phyloP scores from a whole-genome alignment of 75 land plant genomes.

The Pinus taeda region DNA sequence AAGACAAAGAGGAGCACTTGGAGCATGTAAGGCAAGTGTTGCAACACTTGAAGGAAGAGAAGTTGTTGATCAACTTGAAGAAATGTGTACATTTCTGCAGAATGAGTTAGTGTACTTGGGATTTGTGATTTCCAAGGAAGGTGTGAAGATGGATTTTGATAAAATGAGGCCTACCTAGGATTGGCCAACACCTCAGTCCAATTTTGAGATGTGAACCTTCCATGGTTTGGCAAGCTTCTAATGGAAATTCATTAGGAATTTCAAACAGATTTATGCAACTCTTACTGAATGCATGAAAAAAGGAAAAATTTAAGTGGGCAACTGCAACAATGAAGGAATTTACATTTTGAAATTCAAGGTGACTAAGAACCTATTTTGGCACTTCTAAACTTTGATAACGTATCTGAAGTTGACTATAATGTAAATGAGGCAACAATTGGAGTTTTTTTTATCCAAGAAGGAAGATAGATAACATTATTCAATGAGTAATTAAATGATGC shows the following conservation, averaged over 20 bases:
- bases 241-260: slow-evolving; percentile 4
- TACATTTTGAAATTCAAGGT: too few species aligned
- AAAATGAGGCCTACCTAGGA: slow-evolving; percentile 3
- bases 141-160: slow-evolving; percentile 5
- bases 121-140: neutral
- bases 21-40: neutral
- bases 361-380: neutral
- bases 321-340: too few species aligned
- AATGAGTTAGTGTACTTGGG: neutral
- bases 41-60: neutral
- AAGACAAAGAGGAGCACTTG: neutral
- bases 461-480: too few species aligned
- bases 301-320: neutral
- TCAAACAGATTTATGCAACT: slow-evolving; percentile 12
- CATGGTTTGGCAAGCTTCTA: slow-evolving; percentile 20
- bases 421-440: too few species aligned
- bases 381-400: too few species aligned
- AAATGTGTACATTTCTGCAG: neutral
- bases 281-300: neutral
- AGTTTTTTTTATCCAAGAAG: too few species aligned
- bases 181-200: slow-evolving; percentile 4
- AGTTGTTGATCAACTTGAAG: neutral
- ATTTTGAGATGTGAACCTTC: slow-evolving; percentile 3
- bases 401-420: too few species aligned
- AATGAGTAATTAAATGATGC: too few species aligned